Percentiles rank a stretch among this genome's conserved stretches.
Conservation (phyloP, 768 basidiomycete species). For the Russula vinacea region DNA sequence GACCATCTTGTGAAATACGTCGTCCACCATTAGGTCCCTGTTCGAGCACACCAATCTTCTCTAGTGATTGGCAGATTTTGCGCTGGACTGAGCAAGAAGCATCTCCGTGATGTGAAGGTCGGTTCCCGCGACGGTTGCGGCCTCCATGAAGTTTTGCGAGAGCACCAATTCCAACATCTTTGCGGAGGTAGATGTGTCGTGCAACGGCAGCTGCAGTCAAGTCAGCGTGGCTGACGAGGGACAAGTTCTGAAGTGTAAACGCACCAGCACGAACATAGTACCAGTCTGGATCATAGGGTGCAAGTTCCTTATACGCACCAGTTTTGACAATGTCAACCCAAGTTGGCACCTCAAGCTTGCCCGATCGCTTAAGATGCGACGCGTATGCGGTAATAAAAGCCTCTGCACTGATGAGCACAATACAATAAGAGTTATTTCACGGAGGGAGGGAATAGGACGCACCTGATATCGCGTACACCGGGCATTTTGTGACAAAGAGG, state of each 20-base stretch:
- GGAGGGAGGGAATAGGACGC: constrained; percentile 28
- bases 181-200: constrained; percentile 99
- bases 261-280: constrained; percentile 97
- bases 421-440: background rate
- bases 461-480: constrained; percentile 48
- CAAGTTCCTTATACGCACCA: constrained; percentile 94
- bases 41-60: constrained; percentile 99
- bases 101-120: constrained; percentile 91
- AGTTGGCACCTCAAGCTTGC: constrained; percentile 97
- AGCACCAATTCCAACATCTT: constrained; percentile 91
- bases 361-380: constrained; percentile 95
- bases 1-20: constrained; percentile 94
- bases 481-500: constrained; percentile 40
- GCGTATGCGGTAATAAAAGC: constrained; percentile 92
- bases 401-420: constrained; percentile 61
- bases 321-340: constrained; percentile 99
- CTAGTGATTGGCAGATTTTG: constrained; percentile 92
- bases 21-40: constrained; percentile 90
- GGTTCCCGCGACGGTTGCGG: constrained; percentile 92
- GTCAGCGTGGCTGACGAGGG: background rate
- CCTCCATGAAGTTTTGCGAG: constrained; percentile 96
- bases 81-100: constrained; percentile 87
- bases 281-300: constrained; percentile 99
- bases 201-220: constrained; percentile 78
- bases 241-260: constrained; percentile 34